Conservation (phyloP, 2,329 filamentous ascomycete species). For the Lojkania enalia region DNA sequence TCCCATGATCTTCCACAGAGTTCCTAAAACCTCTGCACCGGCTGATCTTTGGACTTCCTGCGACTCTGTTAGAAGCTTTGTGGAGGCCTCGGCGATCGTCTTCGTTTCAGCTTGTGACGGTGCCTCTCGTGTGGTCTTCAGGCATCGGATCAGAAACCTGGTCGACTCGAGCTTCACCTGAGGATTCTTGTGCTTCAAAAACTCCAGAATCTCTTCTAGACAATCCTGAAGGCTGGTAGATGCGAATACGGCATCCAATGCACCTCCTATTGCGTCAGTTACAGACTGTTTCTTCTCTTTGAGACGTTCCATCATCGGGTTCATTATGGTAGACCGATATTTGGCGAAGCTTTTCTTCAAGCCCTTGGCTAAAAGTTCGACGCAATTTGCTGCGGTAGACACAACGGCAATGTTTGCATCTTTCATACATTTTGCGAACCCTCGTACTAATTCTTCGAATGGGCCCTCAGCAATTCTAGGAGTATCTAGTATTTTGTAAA, state of each 20-base stretch:
- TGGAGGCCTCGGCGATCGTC: conserved; percentile 82
- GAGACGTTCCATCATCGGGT: conserved; percentile 88
- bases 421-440: conserved; percentile 95
- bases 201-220: conserved; percentile 86
- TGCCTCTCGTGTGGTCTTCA: conserved; percentile 80
- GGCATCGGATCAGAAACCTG: conserved; percentile 86
- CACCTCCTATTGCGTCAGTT: conserved; percentile 82
- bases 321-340: conserved; percentile 79
- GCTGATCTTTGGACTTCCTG: conserved; percentile 83
- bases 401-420: conserved; percentile 97
- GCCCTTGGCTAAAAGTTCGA: conserved; percentile 86
- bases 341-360: conserved; percentile 76
- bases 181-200: conserved; percentile 90
- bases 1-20: conserved; percentile 97
- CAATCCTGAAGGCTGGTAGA: conserved; percentile 78
- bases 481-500: conserved; percentile 76
- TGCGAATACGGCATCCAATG: conserved; percentile 72
- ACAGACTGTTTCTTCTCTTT: conserved; percentile 97
- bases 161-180: conserved; percentile 96
- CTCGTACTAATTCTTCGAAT: conserved; percentile 81
- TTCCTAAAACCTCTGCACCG: conserved; percentile 89
- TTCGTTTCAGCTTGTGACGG: conserved; percentile 83
- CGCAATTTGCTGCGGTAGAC: conserved; percentile 87
- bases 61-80: conserved; percentile 88
- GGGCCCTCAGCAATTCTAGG: conserved; percentile 90